Percentiles rank a stretch among this genome's conserved stretches.
These are phyloP conservation scores for Gonium pectorale DNA, from an alignment of 139 green algal genomes.

Conservation along the genomic window DNA sequence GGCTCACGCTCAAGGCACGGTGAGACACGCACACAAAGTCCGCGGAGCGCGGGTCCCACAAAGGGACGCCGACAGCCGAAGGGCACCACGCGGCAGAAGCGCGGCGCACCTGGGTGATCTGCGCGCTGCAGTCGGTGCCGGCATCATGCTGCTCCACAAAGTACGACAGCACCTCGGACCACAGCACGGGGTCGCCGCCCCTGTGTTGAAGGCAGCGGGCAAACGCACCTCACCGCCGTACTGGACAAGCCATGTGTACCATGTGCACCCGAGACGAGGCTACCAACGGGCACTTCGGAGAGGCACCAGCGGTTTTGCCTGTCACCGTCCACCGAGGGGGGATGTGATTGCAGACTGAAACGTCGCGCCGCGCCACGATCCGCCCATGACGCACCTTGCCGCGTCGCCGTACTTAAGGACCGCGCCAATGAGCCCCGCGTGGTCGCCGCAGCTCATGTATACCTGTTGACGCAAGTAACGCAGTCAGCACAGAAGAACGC, in stretches of 20 bases:
- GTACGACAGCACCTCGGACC: constrained; percentile 75
- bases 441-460: constrained; percentile 81
- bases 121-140: constrained; percentile 19
- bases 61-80: neutral
- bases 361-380: neutral
- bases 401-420: constrained; percentile 83
- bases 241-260: too few species aligned
- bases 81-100: neutral
- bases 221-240: too few species aligned
- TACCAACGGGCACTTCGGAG: too few species aligned
- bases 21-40: too few species aligned
- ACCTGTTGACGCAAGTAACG: too few species aligned
- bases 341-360: neutral
- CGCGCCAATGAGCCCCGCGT: constrained; percentile 77
- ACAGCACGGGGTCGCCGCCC: constrained; percentile 88
- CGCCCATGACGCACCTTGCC: constrained; percentile 14
- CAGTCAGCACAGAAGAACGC: too few species aligned
- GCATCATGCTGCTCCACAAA: constrained; percentile 52
- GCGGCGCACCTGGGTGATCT: constrained; percentile 46
- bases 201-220: constrained; percentile 14
- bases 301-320: too few species aligned
- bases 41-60: too few species aligned
- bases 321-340: too few species aligned
- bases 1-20: too few species aligned
- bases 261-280: too few species aligned